A percentile compares a stretch with the other conserved stretches of the same genome.
Conservation (phyloP, 805 yeast species). For the Saccharomycopsis sp. region DNA sequence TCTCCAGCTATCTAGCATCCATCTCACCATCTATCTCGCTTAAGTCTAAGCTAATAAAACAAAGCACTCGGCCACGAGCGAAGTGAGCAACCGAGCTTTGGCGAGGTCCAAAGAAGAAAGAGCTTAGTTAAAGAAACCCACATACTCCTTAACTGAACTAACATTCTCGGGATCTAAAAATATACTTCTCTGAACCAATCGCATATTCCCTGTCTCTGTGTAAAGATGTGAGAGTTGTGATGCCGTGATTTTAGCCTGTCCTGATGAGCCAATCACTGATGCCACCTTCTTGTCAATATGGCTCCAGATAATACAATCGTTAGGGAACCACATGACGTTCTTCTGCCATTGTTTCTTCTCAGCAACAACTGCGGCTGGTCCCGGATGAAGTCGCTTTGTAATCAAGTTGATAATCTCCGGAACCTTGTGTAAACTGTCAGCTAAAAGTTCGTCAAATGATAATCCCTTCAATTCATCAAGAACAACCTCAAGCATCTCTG, state of each 20-base stretch:
- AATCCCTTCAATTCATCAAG: constrained; percentile 57
- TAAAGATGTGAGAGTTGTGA: constrained; percentile 47
- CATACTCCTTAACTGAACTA: neutral
- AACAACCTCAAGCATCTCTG: constrained; percentile 52
- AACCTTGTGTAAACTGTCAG: constrained; percentile 47
- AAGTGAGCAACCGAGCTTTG: too few species aligned
- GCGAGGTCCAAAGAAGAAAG: too few species aligned
- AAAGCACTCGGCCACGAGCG: too few species aligned
- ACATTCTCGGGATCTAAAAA: constrained; percentile 52
- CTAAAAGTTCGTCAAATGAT: constrained; percentile 35
- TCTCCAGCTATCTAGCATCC: too few species aligned
- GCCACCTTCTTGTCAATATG: constrained; percentile 52
- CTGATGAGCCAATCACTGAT: constrained; percentile 47
- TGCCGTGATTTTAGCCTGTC: constrained; percentile 45
- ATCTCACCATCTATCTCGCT: too few species aligned
- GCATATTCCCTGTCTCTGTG: constrained; percentile 38
- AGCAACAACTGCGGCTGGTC: constrained; percentile 17
- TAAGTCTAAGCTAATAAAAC: too few species aligned
- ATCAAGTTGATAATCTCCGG: constrained; percentile 55
- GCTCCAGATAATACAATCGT: constrained; percentile 62
- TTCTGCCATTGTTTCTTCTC: constrained; percentile 49
- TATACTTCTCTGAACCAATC: constrained; percentile 62
- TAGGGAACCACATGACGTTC: constrained; percentile 69
- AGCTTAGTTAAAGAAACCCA: neutral
- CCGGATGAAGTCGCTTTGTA: constrained; percentile 32